These are phyloP conservation scores for Dentipellis fragilis DNA, from an alignment of 768 basidiomycete genomes.

Conservation along the genomic window DNA sequence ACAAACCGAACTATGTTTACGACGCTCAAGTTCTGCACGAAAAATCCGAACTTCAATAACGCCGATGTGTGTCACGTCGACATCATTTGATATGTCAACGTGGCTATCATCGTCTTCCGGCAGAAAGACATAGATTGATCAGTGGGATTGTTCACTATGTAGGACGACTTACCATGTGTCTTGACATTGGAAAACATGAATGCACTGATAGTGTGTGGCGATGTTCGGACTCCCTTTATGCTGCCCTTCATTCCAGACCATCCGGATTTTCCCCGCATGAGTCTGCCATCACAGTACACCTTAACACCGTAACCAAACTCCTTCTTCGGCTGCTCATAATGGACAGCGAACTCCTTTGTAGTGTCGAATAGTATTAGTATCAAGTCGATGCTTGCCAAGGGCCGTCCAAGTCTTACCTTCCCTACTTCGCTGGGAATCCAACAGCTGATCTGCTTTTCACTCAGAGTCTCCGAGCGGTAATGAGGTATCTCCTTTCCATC, in stretches of 20 bases:
- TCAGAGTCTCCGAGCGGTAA: not conserved
- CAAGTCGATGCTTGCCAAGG: not conserved
- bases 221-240: not conserved
- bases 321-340: not conserved
- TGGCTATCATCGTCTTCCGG: not conserved
- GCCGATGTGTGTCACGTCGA: not conserved
- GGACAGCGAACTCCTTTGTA: not conserved
- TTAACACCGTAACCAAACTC: not conserved
- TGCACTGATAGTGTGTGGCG: not conserved
- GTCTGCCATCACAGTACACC: not conserved
- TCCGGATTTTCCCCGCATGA: not conserved
- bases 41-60: not conserved
- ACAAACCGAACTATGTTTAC: no score
- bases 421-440: not conserved
- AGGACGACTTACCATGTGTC: not conserved
- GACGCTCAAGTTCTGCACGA: not conserved
- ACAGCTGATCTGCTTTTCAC: not conserved
- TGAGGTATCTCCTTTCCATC: not conserved
- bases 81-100: not conserved
- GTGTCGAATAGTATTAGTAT: no score
- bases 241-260: not conserved
- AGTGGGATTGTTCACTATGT: not conserved
- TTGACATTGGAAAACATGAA: not conserved
- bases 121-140: no score
- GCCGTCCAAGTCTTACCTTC: not conserved